Percentiles rank a stretch among this genome's conserved stretches.
These are phyloP conservation scores for Madurella fahalii DNA, from an alignment of 2,329 filamentous ascomycete species.

Conservation along the genomic window DNA sequence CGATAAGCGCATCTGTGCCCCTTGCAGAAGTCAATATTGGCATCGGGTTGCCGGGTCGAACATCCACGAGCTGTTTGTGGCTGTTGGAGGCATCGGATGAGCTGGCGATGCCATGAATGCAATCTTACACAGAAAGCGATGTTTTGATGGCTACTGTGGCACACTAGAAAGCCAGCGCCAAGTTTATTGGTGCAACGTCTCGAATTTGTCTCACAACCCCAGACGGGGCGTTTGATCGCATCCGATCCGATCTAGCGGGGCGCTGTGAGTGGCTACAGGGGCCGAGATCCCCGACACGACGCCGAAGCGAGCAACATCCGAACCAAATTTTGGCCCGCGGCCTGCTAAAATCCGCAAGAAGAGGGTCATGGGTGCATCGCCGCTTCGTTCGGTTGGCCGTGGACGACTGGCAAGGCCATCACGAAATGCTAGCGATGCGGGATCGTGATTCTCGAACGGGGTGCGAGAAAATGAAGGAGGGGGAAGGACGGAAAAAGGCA, in stretches of 20 bases:
- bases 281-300: constrained; percentile 16
- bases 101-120: not conserved
- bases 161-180: constrained; percentile 5
- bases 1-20: no score
- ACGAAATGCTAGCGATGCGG: no score
- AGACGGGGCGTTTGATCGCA: constrained; percentile 21
- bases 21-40: no score
- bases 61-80: no score
- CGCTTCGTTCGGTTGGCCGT: not conserved
- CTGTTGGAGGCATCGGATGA: no score
- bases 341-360: not conserved
- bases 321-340: constrained; percentile 8
- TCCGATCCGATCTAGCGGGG: constrained; percentile 22
- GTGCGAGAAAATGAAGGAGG: no score
- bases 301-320: constrained; percentile 24
- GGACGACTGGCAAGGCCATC: not conserved
- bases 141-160: not conserved
- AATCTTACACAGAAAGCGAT: not conserved
- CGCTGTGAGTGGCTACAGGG: constrained; percentile 23
- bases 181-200: constrained; percentile 21
- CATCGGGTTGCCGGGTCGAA: no score
- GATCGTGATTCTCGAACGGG: no score
- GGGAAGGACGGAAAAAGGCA: no score
- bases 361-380: not conserved
- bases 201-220: constrained; percentile 24